Evolutionary conservation across 2,329 filamentous ascomycete genomes (phyloP).

Genomic region (Penicillium sp.): DNA sequence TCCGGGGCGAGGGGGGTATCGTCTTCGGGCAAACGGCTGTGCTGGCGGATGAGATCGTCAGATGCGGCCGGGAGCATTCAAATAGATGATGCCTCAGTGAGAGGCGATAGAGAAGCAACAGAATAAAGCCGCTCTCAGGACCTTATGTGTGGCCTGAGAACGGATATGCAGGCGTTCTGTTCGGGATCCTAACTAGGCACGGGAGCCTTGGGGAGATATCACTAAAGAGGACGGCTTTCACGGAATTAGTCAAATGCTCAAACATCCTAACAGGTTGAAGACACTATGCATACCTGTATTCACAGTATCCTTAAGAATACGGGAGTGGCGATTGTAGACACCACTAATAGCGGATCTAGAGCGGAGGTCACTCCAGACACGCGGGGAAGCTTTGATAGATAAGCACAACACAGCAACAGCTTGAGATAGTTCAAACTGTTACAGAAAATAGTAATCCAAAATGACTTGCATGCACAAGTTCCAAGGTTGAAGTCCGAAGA

Average conservation of each 20-base stretch:
- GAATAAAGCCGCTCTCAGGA: constrained; percentile 25
- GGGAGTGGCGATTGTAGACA: neutral
- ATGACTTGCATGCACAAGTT: constrained; percentile 6
- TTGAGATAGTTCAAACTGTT: constrained; percentile 12
- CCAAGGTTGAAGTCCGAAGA: neutral
- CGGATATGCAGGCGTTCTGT: constrained; percentile 14
- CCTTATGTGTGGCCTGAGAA: constrained; percentile 29
- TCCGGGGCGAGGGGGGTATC: constrained; percentile 24
- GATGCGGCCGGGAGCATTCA: constrained; percentile 38
- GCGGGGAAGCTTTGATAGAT: constrained; percentile 25
- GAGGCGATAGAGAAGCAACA: constrained; percentile 19
- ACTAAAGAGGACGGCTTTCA: constrained; percentile 8
- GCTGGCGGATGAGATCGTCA: constrained; percentile 33
- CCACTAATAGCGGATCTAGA: constrained; percentile 19
- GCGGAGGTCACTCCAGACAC: constrained; percentile 22
- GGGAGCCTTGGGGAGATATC: constrained; percentile 4
- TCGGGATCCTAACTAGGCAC: neutral
- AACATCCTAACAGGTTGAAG: neutral
- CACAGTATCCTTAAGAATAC: neutral
- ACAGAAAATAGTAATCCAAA: constrained; percentile 1
- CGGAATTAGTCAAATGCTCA: constrained; percentile 1
- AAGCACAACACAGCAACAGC: constrained; percentile 19
- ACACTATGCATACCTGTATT: constrained; percentile 5
- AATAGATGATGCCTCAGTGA: constrained; percentile 26
- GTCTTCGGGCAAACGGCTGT: constrained; percentile 30